Evolutionary conservation across 1,139 yeast genomes (phyloP).

Genomic region (Geotrichum histeridarum): DNA sequence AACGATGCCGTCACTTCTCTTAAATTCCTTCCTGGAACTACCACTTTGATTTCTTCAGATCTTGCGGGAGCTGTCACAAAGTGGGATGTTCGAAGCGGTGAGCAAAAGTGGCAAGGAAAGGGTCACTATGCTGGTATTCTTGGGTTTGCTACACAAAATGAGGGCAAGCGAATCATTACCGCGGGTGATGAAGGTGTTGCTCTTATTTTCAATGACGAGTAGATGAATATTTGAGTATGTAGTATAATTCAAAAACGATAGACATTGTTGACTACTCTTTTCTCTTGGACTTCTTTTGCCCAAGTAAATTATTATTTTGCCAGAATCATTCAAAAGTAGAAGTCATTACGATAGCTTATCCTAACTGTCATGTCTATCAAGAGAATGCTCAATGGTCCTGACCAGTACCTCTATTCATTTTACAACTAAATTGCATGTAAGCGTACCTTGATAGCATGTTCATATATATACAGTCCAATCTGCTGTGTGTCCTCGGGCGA

Average conservation of each 20-base stretch:
- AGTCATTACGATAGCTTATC: background rate
- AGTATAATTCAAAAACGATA: background rate
- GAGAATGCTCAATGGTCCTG: too few relatives aligned
- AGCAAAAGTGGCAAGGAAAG: constrained; percentile 64
- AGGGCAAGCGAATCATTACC: constrained; percentile 67
- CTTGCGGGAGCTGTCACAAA: constrained; percentile 82
- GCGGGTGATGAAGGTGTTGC: constrained; percentile 99
- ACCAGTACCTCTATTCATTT: too few relatives aligned
- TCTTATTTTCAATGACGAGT: constrained; percentile 50
- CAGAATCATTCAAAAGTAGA: background rate
- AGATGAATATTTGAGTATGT: background rate
- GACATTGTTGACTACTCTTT: background rate
- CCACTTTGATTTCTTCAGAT: constrained; percentile 62
- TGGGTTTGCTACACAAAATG: constrained; percentile 65
- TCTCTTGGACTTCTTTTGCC: background rate
- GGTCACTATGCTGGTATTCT: constrained; percentile 95
- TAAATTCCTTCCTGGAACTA: constrained; percentile 54
- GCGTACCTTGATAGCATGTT: too few relatives aligned
- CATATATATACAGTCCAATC: too few relatives aligned
- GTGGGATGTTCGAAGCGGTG: constrained; percentile 87
- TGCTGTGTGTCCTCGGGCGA: too few relatives aligned
- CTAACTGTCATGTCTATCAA: too few relatives aligned
- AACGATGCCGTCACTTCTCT: constrained; percentile 83
- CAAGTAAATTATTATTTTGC: background rate
- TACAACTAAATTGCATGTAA: too few relatives aligned